Evolutionary conservation across 768 basidiomycete species (phyloP), one percentile per base, ranked within the genome.

Genomic region (Tulasnella sp.): DNA sequence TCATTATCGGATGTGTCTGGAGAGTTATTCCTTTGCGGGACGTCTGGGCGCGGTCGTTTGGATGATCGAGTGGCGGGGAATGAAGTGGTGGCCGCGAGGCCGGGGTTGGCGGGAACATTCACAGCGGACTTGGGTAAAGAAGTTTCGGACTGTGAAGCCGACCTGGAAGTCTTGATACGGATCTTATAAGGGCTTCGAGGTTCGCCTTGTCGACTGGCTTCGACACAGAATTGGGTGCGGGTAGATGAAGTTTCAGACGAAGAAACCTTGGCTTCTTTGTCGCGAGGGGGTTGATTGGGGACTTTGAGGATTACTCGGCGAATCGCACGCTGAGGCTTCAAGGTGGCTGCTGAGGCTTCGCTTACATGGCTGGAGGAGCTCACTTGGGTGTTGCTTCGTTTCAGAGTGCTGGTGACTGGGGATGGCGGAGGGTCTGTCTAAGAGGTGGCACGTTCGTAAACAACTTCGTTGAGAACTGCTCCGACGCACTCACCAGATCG

Each of bases 401-500:
- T 16, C 7, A 67, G 61, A 26, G 61, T 67, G 29, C 32, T 67
- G 29, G 61, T 67, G 1, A 67, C 61, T 35, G 61, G 61, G 15
- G 61, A 67, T 35, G 61, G 61, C 0, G 61, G 61, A 67, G 61
- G 61, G 61, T 67, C 61, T 67, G 61, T 67, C 61, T 67, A 67
- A 67, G 61, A 35, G 4, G 26, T 67, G 5, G 32, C 26, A 67
- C 32, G 15, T 67, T 18, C 15, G 32, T 35, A 29, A 67, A 67
- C 11, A 67, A 13, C 7, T 16, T 29, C 32, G 9, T 11, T 35
- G 32, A 67, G 2, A 32, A 11, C 10, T 29, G 5, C 61, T 35
- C 13, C 15, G 29, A 67, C 15, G 11, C 61, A 67, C 61, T 67
- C 61, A 67, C 61, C 61, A 67, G 26, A 67, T 67, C 61, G 61